These are phyloP conservation scores for Globisporangium splendens DNA, from an alignment of 352 stramenopile species.

Conservation along the genomic window DNA sequence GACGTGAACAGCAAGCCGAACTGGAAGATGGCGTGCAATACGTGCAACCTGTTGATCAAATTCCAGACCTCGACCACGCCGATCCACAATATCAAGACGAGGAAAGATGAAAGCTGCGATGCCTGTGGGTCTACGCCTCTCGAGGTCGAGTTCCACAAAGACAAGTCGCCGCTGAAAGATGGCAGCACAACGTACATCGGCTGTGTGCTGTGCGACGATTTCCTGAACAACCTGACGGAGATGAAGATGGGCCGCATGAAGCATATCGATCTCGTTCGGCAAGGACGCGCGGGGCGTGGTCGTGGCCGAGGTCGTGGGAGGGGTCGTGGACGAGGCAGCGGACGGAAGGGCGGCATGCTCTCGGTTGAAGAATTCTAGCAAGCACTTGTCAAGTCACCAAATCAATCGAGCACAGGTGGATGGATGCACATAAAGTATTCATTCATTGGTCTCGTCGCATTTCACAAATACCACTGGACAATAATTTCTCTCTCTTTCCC, in stretches of 20 bases:
- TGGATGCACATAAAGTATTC: neutral
- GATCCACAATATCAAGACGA: constrained; percentile 28
- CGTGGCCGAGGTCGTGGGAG: constrained; percentile 17
- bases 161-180: constrained; percentile 29
- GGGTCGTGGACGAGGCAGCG: constrained; percentile 9
- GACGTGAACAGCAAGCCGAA: constrained; percentile 48
- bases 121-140: constrained; percentile 28
- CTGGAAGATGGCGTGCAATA: constrained; percentile 53
- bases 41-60: constrained; percentile 38
- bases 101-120: constrained; percentile 17
- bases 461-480: neutral
- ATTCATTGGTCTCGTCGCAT: neutral
- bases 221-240: constrained; percentile 38
- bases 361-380: constrained; percentile 24
- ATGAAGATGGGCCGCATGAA: constrained; percentile 35
- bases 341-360: constrained; percentile 19
- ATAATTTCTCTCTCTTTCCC: neutral
- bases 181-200: constrained; percentile 26
- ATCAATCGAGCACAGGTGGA: no score
- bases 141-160: constrained; percentile 45
- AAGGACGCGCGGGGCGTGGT: constrained; percentile 14
- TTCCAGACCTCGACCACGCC: constrained; percentile 26
- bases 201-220: constrained; percentile 45
- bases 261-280: constrained; percentile 29
- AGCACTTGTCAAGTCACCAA: no score